Evolutionary conservation across 2,329 filamentous ascomycete species (phyloP), one percentile per base, ranked within the genome.

Genomic region (Curvularia sp.): DNA sequence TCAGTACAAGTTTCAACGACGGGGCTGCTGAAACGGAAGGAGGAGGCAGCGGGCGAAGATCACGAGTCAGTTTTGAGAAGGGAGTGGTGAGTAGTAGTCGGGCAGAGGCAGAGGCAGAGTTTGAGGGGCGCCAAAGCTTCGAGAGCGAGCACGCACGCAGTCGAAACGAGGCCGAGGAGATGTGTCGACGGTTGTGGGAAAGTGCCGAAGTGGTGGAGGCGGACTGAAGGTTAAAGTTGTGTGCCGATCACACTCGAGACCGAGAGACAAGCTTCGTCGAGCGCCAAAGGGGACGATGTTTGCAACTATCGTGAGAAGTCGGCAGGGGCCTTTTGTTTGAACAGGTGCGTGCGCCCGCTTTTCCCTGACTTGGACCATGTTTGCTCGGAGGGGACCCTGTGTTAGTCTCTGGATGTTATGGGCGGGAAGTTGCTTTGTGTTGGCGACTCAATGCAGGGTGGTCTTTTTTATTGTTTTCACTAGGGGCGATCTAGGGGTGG

Each of bases 161-260:
- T 49, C 60, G 74, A 46, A 72, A 71, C 55, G 75, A 77, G 55
- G 74, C 72, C 2, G 74, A 76, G 59, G 76, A 79, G 52, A 71
- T 79, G 33, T 78, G 77, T 64, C 71, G 77, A 15, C 62, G 77
- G 35, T 60, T 79, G 61, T 79, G 77, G 77, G 76, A 78, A 56
- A 75, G 75, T 55, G 68, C 68, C 15, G 75, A 78, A 62, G 64
- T 72, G 44, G 72, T 71, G 22, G 74, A 76, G 48, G 71, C 68
- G 10, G 75, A 77, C 51, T 77, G 73, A 77, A 46, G 26, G 47
- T 26, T 53, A 20, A 35, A 41, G 31, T 42, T 22, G 46, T 4
- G 49, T 18, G 39, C 33, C 42, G 51, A 60, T 63, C 22, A 53
- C 46, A 59, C 57, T 30, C 18, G 31, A 33, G 10, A 33, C 2